phyloP scores from a whole-genome alignment of 2,329 filamentous ascomycete species.

The Arthrobotrys musiformis region DNA sequence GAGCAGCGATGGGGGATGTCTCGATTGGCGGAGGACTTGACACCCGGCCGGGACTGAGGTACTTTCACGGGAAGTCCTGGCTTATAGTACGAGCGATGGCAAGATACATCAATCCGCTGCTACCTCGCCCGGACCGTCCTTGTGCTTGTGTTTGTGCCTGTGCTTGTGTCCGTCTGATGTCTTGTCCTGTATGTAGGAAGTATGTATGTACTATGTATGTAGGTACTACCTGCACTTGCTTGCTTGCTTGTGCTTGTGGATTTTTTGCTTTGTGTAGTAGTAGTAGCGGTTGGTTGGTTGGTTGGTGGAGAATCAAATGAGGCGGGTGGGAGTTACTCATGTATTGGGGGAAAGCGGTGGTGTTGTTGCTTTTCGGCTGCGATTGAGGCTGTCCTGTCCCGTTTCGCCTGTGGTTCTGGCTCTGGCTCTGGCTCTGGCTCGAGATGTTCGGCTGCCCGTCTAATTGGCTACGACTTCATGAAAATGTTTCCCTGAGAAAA shows the following conservation, averaged over 20 bases:
- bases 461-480: background rate
- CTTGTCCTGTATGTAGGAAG: background rate
- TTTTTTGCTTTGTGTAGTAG: background rate
- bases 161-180: background rate
- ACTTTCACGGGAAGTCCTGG: slow-evolving; percentile 6
- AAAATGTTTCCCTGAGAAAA: slow-evolving; percentile 3
- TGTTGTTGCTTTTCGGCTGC: slow-evolving; percentile 33
- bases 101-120: slow-evolving; percentile 24
- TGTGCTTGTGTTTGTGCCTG: background rate
- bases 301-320: background rate
- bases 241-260: no score
- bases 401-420: background rate
- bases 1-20: slow-evolving; percentile 30
- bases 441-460: background rate
- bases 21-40: slow-evolving; percentile 44
- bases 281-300: no score
- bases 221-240: no score
- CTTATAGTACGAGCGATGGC: background rate
- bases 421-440: background rate
- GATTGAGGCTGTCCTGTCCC: slow-evolving; percentile 17
- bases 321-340: slow-evolving; percentile 4
- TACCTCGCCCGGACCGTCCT: no score
- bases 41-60: slow-evolving; percentile 10
- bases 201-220: no score
- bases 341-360: slow-evolving; percentile 47